Conservation (phyloP, 257 asterid genomes). For the Plantago ovata region DNA sequence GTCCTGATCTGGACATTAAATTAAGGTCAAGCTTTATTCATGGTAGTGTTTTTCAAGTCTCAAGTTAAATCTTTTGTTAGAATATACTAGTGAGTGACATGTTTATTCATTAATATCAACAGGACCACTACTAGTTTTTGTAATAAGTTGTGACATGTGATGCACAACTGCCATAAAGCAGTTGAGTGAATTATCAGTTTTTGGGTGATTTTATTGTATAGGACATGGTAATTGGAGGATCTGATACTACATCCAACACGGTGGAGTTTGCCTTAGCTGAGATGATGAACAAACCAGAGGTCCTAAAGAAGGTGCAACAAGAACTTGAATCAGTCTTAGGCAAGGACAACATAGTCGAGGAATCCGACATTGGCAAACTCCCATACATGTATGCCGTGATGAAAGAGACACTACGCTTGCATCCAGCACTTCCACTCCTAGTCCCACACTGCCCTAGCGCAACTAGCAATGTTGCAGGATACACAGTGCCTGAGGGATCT, state of each 20-base stretch:
- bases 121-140: too few species aligned
- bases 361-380: conserved; percentile 42
- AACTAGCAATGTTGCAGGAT: conserved; percentile 45
- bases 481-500: conserved; percentile 48
- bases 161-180: too few species aligned
- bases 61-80: too few species aligned
- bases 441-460: conserved; percentile 64
- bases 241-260: conserved; percentile 64
- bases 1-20: too few species aligned
- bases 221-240: conserved; percentile 80
- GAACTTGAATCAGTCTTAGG: conserved; percentile 53
- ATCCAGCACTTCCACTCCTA: conserved; percentile 64
- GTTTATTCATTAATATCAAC: too few species aligned
- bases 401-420: conserved; percentile 64
- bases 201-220: conserved; percentile 11
- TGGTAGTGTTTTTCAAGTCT: too few species aligned
- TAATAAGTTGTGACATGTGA: too few species aligned
- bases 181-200: not conserved
- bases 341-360: conserved; percentile 50
- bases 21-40: too few species aligned
- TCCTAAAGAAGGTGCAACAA: conserved; percentile 35
- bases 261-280: conserved; percentile 68
- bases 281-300: conserved; percentile 56
- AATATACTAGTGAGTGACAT: too few species aligned
- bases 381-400: conserved; percentile 52